Evolutionary conservation across 2,329 filamentous ascomycete species (phyloP).

Genomic region (Penicillium sp.): DNA sequence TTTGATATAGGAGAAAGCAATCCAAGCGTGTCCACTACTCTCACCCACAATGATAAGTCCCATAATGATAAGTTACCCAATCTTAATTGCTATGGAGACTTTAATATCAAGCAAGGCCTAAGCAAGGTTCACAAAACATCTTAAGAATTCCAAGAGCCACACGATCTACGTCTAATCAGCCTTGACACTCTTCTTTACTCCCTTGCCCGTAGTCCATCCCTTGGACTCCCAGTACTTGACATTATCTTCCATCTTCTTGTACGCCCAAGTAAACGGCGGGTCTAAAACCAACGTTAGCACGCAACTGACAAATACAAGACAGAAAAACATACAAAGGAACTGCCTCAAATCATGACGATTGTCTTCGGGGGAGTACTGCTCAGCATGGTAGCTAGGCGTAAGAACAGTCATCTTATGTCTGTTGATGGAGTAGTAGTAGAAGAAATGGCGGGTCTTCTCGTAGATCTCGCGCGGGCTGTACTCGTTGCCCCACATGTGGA

Average conservation of each 20-base stretch:
- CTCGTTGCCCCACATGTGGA: slow-evolving; percentile 50
- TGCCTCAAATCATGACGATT: slow-evolving; percentile 59
- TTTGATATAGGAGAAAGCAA: neutral
- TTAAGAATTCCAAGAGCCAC: neutral
- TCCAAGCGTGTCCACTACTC: too few relatives aligned
- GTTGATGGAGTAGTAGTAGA: slow-evolving; percentile 58
- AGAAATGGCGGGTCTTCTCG: slow-evolving; percentile 48
- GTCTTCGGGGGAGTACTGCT: slow-evolving; percentile 54
- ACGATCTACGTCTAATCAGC: slow-evolving; percentile 23
- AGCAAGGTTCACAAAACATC: neutral
- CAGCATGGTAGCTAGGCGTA: slow-evolving; percentile 57
- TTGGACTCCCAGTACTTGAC: slow-evolving; percentile 45
- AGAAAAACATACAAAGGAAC: slow-evolving; percentile 46
- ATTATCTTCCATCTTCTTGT: slow-evolving; percentile 50
- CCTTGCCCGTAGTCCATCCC: slow-evolving; percentile 33
- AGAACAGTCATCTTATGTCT: slow-evolving; percentile 63
- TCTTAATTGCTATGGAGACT: neutral
- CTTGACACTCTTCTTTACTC: slow-evolving; percentile 38
- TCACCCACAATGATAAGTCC: neutral
- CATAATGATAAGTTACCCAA: neutral
- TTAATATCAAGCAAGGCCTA: neutral
- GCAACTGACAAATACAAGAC: neutral
- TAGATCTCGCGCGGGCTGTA: slow-evolving; percentile 45
- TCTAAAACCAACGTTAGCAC: slow-evolving; percentile 20
- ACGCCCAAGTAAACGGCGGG: slow-evolving; percentile 45